Conservation (phyloP, 139 green algal genomes). For the Yamagishiella unicocca region DNA sequence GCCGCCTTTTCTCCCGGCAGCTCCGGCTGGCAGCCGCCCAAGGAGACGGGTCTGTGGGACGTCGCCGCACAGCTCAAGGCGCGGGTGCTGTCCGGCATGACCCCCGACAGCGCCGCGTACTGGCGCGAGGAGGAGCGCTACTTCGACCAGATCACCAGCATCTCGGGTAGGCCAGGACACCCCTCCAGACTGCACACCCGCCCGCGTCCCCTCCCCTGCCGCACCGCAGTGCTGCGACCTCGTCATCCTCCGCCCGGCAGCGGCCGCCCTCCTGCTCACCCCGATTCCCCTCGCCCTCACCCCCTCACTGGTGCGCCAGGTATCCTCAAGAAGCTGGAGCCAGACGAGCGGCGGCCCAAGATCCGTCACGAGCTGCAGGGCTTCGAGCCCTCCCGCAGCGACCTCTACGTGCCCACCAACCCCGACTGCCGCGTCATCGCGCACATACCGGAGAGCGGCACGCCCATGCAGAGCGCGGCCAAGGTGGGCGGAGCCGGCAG, state of each 20-base stretch:
- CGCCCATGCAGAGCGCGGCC: constrained; percentile 89
- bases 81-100: constrained; percentile 65
- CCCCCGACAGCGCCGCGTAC: constrained; percentile 55
- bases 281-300: no score
- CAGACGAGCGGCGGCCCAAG: constrained; percentile 69
- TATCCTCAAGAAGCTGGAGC: constrained; percentile 72
- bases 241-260: background rate
- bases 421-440: constrained; percentile 75
- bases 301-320: constrained; percentile 26
- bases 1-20: constrained; percentile 57
- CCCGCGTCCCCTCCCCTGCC: background rate
- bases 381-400: constrained; percentile 55
- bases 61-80: constrained; percentile 71
- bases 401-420: constrained; percentile 95
- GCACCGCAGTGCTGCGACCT: background rate
- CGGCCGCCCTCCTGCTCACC: no score
- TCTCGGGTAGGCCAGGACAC: constrained; percentile 55
- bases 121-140: constrained; percentile 80
- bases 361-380: constrained; percentile 68
- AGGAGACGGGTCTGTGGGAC: constrained; percentile 89
- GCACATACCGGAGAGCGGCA: constrained; percentile 73
- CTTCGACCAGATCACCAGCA: constrained; percentile 81
- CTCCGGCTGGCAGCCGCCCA: constrained; percentile 85
- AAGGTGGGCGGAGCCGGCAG: constrained; percentile 76
- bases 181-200: no score